phyloP scores from a whole-genome alignment of 73 alveolate genomes.

The Tetrahymena borealis region DNA sequence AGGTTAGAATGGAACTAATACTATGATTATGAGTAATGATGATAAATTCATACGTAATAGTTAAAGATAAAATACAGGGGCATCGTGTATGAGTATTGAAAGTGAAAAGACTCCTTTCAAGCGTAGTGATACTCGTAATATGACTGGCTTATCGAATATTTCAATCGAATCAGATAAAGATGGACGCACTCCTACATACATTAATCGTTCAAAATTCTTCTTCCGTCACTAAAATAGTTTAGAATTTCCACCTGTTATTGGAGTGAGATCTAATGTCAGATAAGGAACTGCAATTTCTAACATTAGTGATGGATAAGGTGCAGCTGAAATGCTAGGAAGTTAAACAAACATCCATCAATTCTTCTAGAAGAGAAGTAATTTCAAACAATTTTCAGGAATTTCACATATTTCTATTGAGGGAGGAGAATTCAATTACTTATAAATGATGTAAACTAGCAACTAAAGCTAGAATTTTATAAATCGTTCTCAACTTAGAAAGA shows the following conservation, averaged over 20 bases:
- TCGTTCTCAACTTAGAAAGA: not conserved
- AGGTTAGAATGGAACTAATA: not conserved
- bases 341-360: not conserved
- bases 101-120: not conserved
- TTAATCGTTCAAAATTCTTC: not conserved
- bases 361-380: not conserved
- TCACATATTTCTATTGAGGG: not conserved
- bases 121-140: not conserved
- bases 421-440: not conserved
- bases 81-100: not conserved
- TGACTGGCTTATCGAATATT: not conserved
- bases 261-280: not conserved
- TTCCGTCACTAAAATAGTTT: not conserved
- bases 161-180: not conserved
- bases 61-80: not conserved
- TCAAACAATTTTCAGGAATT: not conserved
- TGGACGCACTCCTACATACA: not conserved
- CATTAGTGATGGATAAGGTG: not conserved
- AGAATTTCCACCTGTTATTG: not conserved
- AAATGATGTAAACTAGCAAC: not conserved
- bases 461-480: not conserved
- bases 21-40: not conserved
- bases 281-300: not conserved
- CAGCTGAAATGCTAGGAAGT: not conserved
- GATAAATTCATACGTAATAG: not conserved